Evolutionary conservation across 441 rosid genomes (phyloP), one percentile per base, ranked within the genome.

Genomic region (Corymbia calophylla): DNA sequence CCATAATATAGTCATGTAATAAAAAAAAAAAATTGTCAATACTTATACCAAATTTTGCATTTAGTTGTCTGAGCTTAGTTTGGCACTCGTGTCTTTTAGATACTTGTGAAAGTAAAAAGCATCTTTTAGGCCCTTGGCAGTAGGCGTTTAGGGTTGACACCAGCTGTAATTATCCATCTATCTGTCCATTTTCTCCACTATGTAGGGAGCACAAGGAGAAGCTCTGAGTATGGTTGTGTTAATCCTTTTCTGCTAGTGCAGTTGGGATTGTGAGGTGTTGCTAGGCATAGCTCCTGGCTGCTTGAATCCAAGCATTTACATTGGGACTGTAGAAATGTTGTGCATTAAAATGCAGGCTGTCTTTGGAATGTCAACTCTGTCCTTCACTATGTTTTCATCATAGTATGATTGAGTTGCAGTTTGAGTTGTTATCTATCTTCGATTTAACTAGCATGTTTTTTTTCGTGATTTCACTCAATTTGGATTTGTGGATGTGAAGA

Each of bases 211-310:
- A 39, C 29, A 15, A 44, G n/a, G 51, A 77, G 51, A 77, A 77
- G 29, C n/a, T 39, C n/a, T 77, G 84, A 44, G 17, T 48, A 98
- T 95, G 98, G 99, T 96, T 90, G 84, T n/a, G 32, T 62, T 62
- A 62, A 62, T 62, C 70, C 70, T 29, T 29, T 62, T 62, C 32
- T 62, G 70, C 70, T 29, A 62, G 17, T 77, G 84, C 84, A 12
- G 10, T 44, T 44, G n/a, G 48, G 51, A 77, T 77, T 18, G 44
- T 44, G 84, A 44, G 84, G 17, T 11, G 84, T 73, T 17, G 51
- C 84, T 73, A 23, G 84, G 48, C 29, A 77, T 39, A 44, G 6
- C 84, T 77, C 84, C 48, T 44, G 84, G 84, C 84, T 77, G 53
- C 84, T 77, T 77, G n/a, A 44, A 77, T 77, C 44, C 44, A 51